Evolutionary conservation across 495 filamentous ascomycete genomes (phyloP), one percentile per base, ranked within the genome.

Genomic region (Trichoderma erinaceum): DNA sequence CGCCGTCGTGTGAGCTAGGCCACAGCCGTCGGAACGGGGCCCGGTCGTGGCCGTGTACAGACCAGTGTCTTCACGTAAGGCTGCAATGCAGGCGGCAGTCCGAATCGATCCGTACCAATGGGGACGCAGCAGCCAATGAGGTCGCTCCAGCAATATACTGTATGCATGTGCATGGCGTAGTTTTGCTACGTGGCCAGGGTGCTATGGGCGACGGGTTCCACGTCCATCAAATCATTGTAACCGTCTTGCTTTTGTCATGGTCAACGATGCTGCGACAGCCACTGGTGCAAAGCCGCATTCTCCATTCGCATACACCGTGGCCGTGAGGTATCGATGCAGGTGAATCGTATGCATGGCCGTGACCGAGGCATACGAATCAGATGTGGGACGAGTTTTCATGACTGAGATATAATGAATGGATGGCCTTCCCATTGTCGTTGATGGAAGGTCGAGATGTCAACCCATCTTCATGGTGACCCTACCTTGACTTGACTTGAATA

Each of bases 1-100:
- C 43, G 50, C 16, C 7, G 21, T 56, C 50, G 50, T n/a, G 50
- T 56, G 50, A n/a, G 50, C 50, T 23, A 5, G 43, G 18, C 10
- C 50, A 11, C 18, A 56, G 50, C 50, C 50, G 50, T 6, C 50
- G 50, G n/a, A 56, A 21, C 50, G 4, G 18, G 50, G 4, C 16
- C 23, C 56, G 1, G 56, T 61, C 56, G 56, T 61, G 56, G 56
- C 56, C 56, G 23, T 61, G 56, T 61, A 29, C 27, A 10, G 56
- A 15, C 56, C 56, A 61, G 18, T 61, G 23, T 61, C 3, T 61
- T 21, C 23, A 25, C 56, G 16, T 61, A 61, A 61, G 56, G 56
- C 56, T 61, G 56, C 56, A 61, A 61, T 61, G 56, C 56, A 61
- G 56, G 56, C 21, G 50, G 50, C 50, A 56, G 21, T 6, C 56